Evolutionary conservation across 2,329 filamentous ascomycete species (phyloP), one percentile per base, ranked within the genome.

Genomic region (Thelonectria rubi): DNA sequence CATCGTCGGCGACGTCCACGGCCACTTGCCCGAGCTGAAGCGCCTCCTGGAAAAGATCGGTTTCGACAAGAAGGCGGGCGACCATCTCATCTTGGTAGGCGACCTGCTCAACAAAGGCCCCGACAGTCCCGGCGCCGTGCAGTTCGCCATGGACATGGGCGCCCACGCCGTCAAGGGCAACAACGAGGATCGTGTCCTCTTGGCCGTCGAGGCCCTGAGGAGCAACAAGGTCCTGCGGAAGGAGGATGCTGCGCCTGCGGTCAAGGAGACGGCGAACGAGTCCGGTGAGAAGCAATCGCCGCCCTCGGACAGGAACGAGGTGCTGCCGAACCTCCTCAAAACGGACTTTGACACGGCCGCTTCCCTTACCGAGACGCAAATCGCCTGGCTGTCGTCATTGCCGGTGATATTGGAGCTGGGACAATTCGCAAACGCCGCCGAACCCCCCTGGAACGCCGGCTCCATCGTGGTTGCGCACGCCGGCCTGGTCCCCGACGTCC

Each of bases 1-100:
- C n/a, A 83, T 97, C 58, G 82, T 97, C 26, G 94, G 94, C 48
- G 94, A 97, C 77, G 91, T 97, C 1, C 94, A 97, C 77, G 94
- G 94, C 12, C 93, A 93, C 77, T 86, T 85, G 63, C 73, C 84
- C 9, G 86, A 93, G 63, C 79, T 91, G 74, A 77, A 80, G 72
- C 74, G 81, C 14, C 81, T 97, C 5, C 81, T 97, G 9, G 73
- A 82, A 4, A 89, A 92, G 70, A 79, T 90, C 12, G 75, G 81
- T n/a, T 93, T 92, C 74, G 76, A 88, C 52, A 67, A 17, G 6
- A 8, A 21, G 0, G 48, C 62, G 10, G 65, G 65, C 3, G 93
- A 95, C 73, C 89, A 93, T 69, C 79, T 95, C 10, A 81, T 95
- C 3, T 81, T 94, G 40, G 83, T 87, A 0, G 92, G 92, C 39